These are phyloP conservation scores for Cetraspora pellucida DNA, from an alignment of 192 early-diverging fungal species.

Conservation along the genomic window DNA sequence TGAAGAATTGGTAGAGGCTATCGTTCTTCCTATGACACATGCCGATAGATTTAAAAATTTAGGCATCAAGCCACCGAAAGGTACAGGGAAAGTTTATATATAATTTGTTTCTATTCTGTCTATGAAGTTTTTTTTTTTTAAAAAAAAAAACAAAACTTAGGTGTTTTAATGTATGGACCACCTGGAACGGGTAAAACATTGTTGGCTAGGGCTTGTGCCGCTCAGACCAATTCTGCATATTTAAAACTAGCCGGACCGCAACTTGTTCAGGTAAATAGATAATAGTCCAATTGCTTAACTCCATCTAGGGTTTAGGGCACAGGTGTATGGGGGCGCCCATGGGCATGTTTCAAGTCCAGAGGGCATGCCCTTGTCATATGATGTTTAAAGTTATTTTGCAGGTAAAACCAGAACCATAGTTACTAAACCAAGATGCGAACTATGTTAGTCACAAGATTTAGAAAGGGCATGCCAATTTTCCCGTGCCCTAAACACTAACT, in stretches of 20 bases:
- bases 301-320: too few species aligned
- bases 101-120: background rate
- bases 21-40: constrained; percentile 87
- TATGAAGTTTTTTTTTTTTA: background rate
- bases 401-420: too few species aligned
- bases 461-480: too few species aligned
- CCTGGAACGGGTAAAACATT: constrained; percentile 90
- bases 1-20: constrained; percentile 84
- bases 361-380: too few species aligned
- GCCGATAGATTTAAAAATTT: constrained; percentile 84
- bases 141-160: background rate
- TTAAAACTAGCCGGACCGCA: constrained; percentile 96
- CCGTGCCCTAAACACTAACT: too few species aligned
- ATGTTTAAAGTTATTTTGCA: too few species aligned
- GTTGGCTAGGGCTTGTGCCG: constrained; percentile 96
- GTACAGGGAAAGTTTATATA: background rate
- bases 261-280: constrained; percentile 71
- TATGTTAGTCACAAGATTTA: too few species aligned
- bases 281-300: background rate
- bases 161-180: constrained; percentile 81
- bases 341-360: too few species aligned
- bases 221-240: constrained; percentile 94
- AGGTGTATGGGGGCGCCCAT: too few species aligned
- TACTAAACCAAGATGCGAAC: too few species aligned
- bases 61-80: constrained; percentile 87